Base-by-base conservation (phyloP, 1,139 yeast species). In the Debaryomyces robertsiae region DNA sequence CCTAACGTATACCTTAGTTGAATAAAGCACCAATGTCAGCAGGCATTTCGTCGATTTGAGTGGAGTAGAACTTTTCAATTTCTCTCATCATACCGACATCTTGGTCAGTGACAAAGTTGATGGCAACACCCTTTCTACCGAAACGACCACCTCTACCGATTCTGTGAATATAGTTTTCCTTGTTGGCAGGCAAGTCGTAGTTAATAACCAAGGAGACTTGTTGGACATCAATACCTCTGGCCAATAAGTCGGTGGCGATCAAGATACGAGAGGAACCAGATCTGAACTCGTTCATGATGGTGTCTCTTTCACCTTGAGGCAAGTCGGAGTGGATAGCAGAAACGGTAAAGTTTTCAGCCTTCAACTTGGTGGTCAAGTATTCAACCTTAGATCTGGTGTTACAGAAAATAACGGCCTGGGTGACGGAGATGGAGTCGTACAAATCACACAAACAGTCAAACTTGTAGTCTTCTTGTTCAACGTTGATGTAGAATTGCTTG, bases 101-200 rank as follows among this genome's bases (percentile, higher is more conserved):
- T 57, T 84, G 83, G 61, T 79, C 81, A 55, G 98, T 90, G 67
- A 91, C 95, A 60, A 93, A 86, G 84, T 93, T 93, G 81, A 93
- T 90, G 62, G 98, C 98, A 66, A 91, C 96, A 84, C 98, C 98
- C 84, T 93, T 93, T 77, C 98, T 84, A 79, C 98, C 98, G 79
- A 93, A 93, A 79, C 98, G 93, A 79, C 98, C 98, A 79, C 96
- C 95, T 81, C 98, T 88, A 82, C 98, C 98, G 63, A 93, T 93
- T 84, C 98, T 86, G 81, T 93, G 98, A 66, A 93, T 89, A 73
- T 93, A 93, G 85, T 93, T 91, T 77, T 93, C 98, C 73, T 90
- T 87, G 84, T 91, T 89, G 64, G 90, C 79, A 60, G 98, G 98
- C 70, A 93, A 80, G 71, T 93, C 98, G 78, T 87, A 93, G 84